Evolutionary conservation across 148 eudicot species (phyloP).

Genomic region (Vaccinium vitisidaea): DNA sequence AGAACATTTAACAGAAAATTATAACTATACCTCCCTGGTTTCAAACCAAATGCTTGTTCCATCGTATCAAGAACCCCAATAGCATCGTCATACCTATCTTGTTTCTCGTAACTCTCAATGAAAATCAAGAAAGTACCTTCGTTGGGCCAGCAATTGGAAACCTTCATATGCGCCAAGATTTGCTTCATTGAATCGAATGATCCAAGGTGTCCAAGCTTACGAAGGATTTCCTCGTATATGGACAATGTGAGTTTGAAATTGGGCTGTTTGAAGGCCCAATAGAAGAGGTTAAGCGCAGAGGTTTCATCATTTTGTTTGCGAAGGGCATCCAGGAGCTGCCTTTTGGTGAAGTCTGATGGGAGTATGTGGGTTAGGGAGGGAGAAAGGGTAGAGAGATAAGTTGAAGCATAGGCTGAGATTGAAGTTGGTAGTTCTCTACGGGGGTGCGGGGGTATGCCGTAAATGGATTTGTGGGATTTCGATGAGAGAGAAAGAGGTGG

Average conservation of each 20-base stretch:
- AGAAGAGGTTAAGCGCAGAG: conserved; percentile 60
- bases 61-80: conserved; percentile 68
- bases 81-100: conserved; percentile 66
- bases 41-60: conserved; percentile 59
- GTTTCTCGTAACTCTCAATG: conserved; percentile 60
- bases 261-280: conserved; percentile 82
- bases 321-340: conserved; percentile 62
- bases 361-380: conserved; percentile 23
- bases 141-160: conserved; percentile 31
- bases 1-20: conserved; percentile 80
- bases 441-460: conserved; percentile 9
- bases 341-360: conserved; percentile 53
- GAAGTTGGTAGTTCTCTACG: conserved; percentile 12
- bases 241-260: conserved; percentile 61
- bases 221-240: conserved; percentile 63
- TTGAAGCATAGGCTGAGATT: conserved; percentile 30
- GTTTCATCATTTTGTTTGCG: conserved; percentile 56
- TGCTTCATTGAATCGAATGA: conserved; percentile 63
- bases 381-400: conserved; percentile 9
- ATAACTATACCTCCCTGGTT: conserved; percentile 49
- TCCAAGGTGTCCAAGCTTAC: conserved; percentile 67
- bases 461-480: conserved; percentile 22
- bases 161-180: conserved; percentile 64
- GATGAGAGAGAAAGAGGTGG: conserved; percentile 19
- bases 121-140: conserved; percentile 76